Evolutionary conservation across 345 rosid genomes (phyloP).

Genomic region (Linum usitatissimum): DNA sequence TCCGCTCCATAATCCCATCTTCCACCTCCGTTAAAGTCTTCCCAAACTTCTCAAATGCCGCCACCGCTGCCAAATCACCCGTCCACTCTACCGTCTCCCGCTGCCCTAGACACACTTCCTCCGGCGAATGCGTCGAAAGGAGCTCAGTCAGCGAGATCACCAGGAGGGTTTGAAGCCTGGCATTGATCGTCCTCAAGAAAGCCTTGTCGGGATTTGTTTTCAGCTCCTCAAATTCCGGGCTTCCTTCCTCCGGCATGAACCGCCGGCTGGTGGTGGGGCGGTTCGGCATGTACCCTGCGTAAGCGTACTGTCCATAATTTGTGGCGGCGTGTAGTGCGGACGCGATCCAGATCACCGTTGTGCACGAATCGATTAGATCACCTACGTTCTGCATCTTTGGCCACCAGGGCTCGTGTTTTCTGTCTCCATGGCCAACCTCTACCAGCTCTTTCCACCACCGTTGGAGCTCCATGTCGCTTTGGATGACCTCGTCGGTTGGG

Average conservation of each 20-base stretch:
- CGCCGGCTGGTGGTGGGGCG: conserved; percentile 48
- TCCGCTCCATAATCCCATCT: conserved; percentile 26
- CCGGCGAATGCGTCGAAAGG: conserved; percentile 46
- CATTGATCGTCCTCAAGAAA: conserved; percentile 37
- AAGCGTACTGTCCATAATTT: conserved; percentile 60
- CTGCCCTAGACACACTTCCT: conserved; percentile 56
- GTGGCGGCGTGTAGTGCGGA: conserved; percentile 71
- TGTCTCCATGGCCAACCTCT: conserved; percentile 69
- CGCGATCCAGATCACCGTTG: conserved; percentile 59
- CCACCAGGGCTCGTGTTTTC: conserved; percentile 63
- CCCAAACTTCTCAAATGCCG: conserved; percentile 40
- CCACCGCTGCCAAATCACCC: conserved; percentile 26
- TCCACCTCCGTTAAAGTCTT: conserved; percentile 39
- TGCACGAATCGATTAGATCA: conserved; percentile 48
- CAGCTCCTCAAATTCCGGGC: conserved; percentile 44
- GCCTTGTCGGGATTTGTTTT: conserved; percentile 34
- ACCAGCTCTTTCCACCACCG: conserved; percentile 63
- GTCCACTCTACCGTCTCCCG: conserved; percentile 49
- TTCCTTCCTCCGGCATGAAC: conserved; percentile 45
- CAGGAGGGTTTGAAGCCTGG: conserved; percentile 35
- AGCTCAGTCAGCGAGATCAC: conserved; percentile 45
- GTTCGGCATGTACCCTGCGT: conserved; percentile 57
- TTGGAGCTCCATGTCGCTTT: conserved; percentile 46
- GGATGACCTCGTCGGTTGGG: conserved; percentile 35
- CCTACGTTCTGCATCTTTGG: conserved; percentile 39